Percentiles rank a stretch among this genome's conserved stretches.
phyloP scores from a whole-genome alignment of 345 rosid species.

The Citrus cavaleriei region DNA sequence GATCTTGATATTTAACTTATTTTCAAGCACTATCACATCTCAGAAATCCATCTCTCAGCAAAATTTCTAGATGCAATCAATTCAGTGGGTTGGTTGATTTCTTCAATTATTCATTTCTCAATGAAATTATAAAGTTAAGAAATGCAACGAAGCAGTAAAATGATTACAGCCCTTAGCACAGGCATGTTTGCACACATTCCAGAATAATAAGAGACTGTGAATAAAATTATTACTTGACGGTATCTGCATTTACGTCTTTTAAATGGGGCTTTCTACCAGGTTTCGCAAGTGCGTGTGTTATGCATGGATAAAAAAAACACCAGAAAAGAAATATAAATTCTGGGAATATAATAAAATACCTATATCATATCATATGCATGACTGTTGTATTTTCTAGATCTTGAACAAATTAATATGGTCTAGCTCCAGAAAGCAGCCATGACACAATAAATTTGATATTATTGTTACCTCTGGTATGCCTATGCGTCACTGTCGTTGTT shows the following conservation, averaged over 20 bases:
- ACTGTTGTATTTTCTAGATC: too few species aligned
- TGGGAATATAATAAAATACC: background rate
- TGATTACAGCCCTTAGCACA: background rate
- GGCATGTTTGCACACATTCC: background rate
- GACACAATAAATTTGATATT: background rate
- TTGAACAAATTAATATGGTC: too few species aligned
- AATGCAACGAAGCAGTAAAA: background rate
- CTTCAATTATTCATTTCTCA: background rate
- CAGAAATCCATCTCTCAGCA: background rate
- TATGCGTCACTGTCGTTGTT: background rate
- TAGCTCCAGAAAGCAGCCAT: background rate
- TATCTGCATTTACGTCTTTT: background rate
- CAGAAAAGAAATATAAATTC: background rate
- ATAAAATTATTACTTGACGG: background rate
- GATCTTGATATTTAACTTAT: too few species aligned
- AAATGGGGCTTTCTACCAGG: background rate
- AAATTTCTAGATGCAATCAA: background rate
- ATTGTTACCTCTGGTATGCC: background rate
- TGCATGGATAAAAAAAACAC: background rate
- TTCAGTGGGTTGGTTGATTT: background rate
- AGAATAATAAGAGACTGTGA: background rate
- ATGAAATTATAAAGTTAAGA: background rate
- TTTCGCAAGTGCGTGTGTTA: background rate
- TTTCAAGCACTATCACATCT: background rate
- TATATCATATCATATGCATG: background rate